Evolutionary conservation across 1,284 basidiomycete species (phyloP), one percentile per base, ranked within the genome.

Genomic region (Cystobasidium slooffiae): DNA sequence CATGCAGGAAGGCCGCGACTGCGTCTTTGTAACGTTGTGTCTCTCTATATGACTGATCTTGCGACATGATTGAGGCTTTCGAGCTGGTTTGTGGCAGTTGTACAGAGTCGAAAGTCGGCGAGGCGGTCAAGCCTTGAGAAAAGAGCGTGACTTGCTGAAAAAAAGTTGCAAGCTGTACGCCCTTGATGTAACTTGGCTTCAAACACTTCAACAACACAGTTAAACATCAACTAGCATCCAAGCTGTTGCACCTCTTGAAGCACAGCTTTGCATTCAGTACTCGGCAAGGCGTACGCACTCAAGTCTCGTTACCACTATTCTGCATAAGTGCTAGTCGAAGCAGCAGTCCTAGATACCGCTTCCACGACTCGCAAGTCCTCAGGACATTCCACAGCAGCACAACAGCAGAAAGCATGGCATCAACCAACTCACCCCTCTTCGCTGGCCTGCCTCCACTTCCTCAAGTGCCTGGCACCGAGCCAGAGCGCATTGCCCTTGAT

Each of bases 401-500:
- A 63, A 44, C 39, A 62, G 61, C 61, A 63, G 64, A 47, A 43
- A 66, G 64, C n/a, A 66, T 66, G 64, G 63, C 70, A 20, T 64
- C 70, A 37, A 65, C 70, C 24, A 73, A 73, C 70, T 73, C 70
- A 18, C 9, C 62, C 20, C 70, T 73, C 39, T 73, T 73, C 55
- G 70, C 70, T 44, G 70, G 70, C 22, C 62, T 73, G 41, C 70
- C 70, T n/a, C 49, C 56, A 44, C 51, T 73, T 46, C 70, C 70
- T 9, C 22, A 65, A 52, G 46, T 73, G 12, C 47, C 61, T 39
- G 63, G 63, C 53, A 65, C 70, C 14, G 62, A 73, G 63, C 70
- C 70, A 20, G 49, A 59, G 43, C 70, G 70, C 51, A 73, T 65
- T n/a, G 70, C 63, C 9, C 84, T 97, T 63, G 95, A 98, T 83